Percentiles rank a stretch among this genome's conserved stretches.
Evolutionary conservation across 768 basidiomycete species (phyloP).

Genomic region (Leccinum broughii): DNA sequence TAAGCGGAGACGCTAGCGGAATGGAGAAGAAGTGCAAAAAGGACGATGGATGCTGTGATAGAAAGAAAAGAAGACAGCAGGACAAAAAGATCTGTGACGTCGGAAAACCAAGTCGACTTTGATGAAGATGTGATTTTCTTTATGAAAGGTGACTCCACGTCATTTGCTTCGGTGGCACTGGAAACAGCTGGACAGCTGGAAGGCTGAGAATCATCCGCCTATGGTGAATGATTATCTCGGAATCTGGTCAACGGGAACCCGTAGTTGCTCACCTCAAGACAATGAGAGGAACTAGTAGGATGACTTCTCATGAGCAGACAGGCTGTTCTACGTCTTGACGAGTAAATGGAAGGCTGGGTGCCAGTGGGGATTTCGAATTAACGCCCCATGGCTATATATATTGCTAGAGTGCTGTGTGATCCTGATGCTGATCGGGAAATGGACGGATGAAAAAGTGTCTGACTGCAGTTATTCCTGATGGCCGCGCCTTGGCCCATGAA

Average conservation of each 20-base stretch:
- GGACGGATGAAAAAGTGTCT: too few species aligned
- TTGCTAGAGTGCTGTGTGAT: not conserved
- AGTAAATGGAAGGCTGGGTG: not conserved
- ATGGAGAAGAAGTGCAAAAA: not conserved
- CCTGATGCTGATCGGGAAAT: too few species aligned
- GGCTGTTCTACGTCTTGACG: not conserved
- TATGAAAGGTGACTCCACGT: not conserved
- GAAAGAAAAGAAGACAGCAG: not conserved
- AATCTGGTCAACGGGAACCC: not conserved
- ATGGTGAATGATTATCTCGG: not conserved
- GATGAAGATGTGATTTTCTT: not conserved
- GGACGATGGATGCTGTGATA: not conserved
- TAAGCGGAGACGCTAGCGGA: rapidly evolving
- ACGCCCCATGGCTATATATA: not conserved
- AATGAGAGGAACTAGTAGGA: not conserved
- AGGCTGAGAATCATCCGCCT: not conserved
- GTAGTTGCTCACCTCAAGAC: not conserved
- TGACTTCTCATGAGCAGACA: not conserved
- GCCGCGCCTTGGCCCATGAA: too few species aligned
- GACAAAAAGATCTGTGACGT: not conserved
- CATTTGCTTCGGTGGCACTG: not conserved
- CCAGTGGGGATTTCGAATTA: too few species aligned
- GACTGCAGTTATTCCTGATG: too few species aligned
- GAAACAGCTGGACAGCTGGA: not conserved
- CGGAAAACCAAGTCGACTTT: not conserved